Evolutionary conservation across 129 eudicot genomes (phyloP), one percentile per base, ranked within the genome.

Genomic region (Artemisia tridentata): DNA sequence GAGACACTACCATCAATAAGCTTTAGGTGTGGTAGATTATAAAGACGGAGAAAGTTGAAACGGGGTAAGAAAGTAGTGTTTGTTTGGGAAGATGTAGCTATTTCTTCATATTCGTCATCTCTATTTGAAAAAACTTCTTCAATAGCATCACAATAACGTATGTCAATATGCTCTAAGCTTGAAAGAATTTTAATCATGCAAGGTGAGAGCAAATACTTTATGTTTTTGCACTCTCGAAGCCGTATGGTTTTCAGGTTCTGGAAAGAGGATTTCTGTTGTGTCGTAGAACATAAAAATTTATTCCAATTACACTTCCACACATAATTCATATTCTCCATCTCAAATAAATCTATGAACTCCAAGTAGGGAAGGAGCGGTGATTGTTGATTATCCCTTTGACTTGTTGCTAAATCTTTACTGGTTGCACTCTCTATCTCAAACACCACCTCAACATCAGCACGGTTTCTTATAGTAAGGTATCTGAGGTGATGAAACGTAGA

Each of bases 101-200:
- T 34, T 10, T 69, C 34, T 53, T 53, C 63, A 18, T 52, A 5
- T n/a, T n/a, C n/a, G n/a, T n/a, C n/a, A n/a, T n/a, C n/a, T n/a
- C n/a, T n/a, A n/a, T n/a, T n/a, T n/a, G n/a, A n/a, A n/a, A n/a
- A n/a, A n/a, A n/a, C n/a, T n/a, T n/a, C n/a, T n/a, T n/a, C n/a
- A n/a, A n/a, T n/a, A n/a, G n/a, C n/a, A n/a, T n/a, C n/a, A 17
- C 64, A 69, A 0, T 0, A 0, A 0, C 0, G 0, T 69, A 34
- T 11, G 0, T 5, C 0, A 2, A 54, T 5, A 8, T 2, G 3
- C 17, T 11, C 7, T 11, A 69, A 17, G 38, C 17, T 54, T 51
- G 51, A 14, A 67, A 2, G 3, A 23, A 23, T n/a, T n/a, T n/a
- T 23, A 23, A 23, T 23, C 27, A 23, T 23, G 27, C 27, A 23